phyloP scores from a whole-genome alignment of 129 eudicot genomes.

The Lactuca sativa region DNA sequence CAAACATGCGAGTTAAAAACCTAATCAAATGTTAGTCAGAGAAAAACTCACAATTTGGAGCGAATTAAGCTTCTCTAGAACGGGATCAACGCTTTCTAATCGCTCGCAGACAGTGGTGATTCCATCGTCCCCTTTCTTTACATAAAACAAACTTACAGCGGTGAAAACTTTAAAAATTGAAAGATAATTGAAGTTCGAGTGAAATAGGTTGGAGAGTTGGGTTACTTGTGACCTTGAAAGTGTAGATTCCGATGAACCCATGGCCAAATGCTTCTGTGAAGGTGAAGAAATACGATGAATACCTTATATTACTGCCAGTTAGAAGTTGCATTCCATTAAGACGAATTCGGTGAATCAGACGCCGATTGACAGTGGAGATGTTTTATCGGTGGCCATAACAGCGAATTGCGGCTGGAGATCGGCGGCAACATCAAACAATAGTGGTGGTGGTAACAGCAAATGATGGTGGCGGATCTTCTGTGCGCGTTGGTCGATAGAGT shows the following conservation, averaged over 20 bases:
- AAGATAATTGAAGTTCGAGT: no score
- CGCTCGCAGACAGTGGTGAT: constrained; percentile 84
- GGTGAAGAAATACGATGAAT: no score
- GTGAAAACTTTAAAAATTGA: background rate
- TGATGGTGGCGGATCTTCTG: no score
- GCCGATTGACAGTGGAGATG: no score
- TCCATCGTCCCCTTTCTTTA: constrained; percentile 53
- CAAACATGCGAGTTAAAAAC: background rate
- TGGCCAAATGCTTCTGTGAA: constrained; percentile 11
- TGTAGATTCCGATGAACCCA: constrained; percentile 88
- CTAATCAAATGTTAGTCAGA: background rate
- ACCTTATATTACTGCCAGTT: no score
- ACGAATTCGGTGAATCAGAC: no score
- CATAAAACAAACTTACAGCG: background rate
- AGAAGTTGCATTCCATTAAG: no score
- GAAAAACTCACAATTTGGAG: constrained; percentile 64
- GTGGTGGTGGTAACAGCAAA: no score
- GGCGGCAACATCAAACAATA: no score
- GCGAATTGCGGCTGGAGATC: no score
- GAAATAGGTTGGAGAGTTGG: constrained; percentile 11
- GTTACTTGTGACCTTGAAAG: constrained; percentile 54
- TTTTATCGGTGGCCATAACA: no score
- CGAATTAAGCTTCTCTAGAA: constrained; percentile 60
- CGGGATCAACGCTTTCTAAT: constrained; percentile 55
- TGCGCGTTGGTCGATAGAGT: no score